These are phyloP conservation scores for Tylopilus felleus DNA, from an alignment of 768 basidiomycete species.

Conservation along the genomic window DNA sequence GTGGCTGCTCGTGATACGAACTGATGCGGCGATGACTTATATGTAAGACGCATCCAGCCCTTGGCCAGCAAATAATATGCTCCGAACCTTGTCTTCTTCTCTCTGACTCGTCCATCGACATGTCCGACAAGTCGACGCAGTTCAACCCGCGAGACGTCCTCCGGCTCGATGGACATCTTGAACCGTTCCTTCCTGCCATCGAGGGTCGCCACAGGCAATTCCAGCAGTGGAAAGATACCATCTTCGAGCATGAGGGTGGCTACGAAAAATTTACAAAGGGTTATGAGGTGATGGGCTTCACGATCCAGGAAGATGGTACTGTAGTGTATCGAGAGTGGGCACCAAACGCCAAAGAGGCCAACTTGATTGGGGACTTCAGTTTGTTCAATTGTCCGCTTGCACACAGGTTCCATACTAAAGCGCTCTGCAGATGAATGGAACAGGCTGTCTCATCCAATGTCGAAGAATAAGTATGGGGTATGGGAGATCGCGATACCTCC, in stretches of 20 bases:
- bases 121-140: conserved; percentile 42
- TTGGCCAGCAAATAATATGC: too few species aligned
- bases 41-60: too few species aligned
- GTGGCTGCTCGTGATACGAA: background rate
- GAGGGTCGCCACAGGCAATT: conserved; percentile 64
- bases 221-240: conserved; percentile 71
- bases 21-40: background rate
- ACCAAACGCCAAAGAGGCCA: conserved; percentile 79
- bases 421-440: conserved; percentile 74
- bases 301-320: conserved; percentile 60
- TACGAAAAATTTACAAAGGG: conserved; percentile 62
- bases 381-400: conserved; percentile 33
- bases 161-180: conserved; percentile 69
- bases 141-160: conserved; percentile 58
- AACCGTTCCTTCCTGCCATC: conserved; percentile 68
- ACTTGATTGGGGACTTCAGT: conserved; percentile 97
- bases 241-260: conserved; percentile 81
- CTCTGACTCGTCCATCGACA: conserved; percentile 9
- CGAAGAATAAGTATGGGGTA: conserved; percentile 77
- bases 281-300: conserved; percentile 66
- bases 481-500: conserved; percentile 85
- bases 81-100: conserved; percentile 7
- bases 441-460: conserved; percentile 82
- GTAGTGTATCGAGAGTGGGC: conserved; percentile 96
- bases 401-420: conserved; percentile 2